Evolutionary conservation across 2,329 filamentous ascomycete species (phyloP), one percentile per base, ranked within the genome.

Genomic region (Dactylellina cionopaga): DNA sequence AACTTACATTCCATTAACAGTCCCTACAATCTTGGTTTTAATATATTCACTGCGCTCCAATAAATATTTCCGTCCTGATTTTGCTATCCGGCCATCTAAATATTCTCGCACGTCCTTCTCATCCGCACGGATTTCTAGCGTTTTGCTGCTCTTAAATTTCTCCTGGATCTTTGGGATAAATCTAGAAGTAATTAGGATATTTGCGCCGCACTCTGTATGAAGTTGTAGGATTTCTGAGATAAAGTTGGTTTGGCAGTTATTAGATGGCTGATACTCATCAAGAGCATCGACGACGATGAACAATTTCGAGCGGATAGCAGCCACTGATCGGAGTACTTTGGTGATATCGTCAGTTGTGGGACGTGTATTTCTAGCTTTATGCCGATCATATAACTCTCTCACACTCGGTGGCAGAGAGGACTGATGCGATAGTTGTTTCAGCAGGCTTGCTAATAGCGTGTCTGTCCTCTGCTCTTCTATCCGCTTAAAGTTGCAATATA

Each of bases 401-500:
- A 84, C 47, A 6, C 0, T 29, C 0, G 73, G 66, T 1, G 80
- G 80, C 0, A 82, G 4, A 1, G 72, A 68, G 2, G 68, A 2
- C 5, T 33, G 74, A 0, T 39, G 17, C 29, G 73, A 2, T 1
- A 84, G 75, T 73, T 84, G 82, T 54, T 78, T 81, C 1, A 83
- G 44, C 0, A 84, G 15, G 46, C 75, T 80, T 0, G 76, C 56
- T 0, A 83, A 47, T 0, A 83, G 51, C 24, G 78, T 17, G 0
- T 77, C 66, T 1, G 75, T 24, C 0, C 60, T 80, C 44, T 85
- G 83, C 15, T 83, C 78, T 0, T 80, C 59, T 7, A 79, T 74
- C 2, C 76, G 77, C 13, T 76, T 77, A 69, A 81, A 84, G 60
- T 83, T 81, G 76, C 80, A 84, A 58, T 83, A 86, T 0, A 85